Evolutionary conservation across 2,329 filamentous ascomycete species (phyloP).

Genomic region (Westerdykella aurantiaca): DNA sequence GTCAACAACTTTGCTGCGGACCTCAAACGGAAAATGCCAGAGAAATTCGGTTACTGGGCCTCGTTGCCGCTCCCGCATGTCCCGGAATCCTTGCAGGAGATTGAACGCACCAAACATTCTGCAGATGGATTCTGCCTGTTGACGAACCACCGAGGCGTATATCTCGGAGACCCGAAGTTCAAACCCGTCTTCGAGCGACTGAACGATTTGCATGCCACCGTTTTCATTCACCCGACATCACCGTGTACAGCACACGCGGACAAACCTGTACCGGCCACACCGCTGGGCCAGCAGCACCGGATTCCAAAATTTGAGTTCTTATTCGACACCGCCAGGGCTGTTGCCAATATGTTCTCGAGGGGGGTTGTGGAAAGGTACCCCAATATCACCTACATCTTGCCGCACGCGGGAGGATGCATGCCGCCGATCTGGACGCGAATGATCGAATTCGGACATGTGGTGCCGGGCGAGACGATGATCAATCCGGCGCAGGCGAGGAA

Average conservation of each 20-base stretch:
- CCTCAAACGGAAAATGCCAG: conserved; percentile 34
- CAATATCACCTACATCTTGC: conserved; percentile 45
- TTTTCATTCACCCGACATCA: conserved; percentile 54
- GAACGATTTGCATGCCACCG: conserved; percentile 42
- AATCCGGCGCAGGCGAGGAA: conserved; percentile 23
- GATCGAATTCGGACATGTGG: conserved; percentile 35
- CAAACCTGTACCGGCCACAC: conserved; percentile 23
- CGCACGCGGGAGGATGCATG: conserved; percentile 45
- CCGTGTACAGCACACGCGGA: conserved; percentile 35
- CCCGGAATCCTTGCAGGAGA: conserved; percentile 43
- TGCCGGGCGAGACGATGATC: conserved; percentile 31
- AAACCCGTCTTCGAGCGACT: conserved; percentile 46
- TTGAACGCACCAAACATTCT: conserved; percentile 40
- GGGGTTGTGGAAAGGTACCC: conserved; percentile 45
- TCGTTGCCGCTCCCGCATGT: conserved; percentile 50
- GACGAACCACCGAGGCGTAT: conserved; percentile 50
- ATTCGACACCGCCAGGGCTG: conserved; percentile 48
- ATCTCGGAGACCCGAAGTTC: conserved; percentile 46
- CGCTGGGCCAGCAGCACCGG: conserved; percentile 36
- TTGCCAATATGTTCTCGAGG: conserved; percentile 46
- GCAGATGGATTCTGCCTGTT: conserved; percentile 49
- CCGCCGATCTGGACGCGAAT: conserved; percentile 44
- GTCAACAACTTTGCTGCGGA: conserved; percentile 40
- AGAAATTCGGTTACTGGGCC: conserved; percentile 50
- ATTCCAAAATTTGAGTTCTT: conserved; percentile 48